Evolutionary conservation across 164 flowering plant genomes (phyloP).

Genomic region (Echeveria elegans): DNA sequence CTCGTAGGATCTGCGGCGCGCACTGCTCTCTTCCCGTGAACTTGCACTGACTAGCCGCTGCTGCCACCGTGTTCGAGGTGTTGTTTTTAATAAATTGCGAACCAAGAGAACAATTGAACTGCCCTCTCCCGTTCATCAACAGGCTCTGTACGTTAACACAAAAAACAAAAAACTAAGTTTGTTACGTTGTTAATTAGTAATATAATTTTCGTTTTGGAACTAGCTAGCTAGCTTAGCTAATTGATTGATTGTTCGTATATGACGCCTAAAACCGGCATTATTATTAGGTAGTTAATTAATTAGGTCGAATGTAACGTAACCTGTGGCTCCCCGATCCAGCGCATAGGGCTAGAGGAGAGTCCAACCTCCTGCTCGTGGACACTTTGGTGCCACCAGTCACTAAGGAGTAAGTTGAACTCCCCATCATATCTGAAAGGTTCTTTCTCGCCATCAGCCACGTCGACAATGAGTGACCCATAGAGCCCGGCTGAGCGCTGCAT

Average conservation of each 20-base stretch:
- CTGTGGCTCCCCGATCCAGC: constrained; percentile 92
- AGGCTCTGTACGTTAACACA: constrained; percentile 37
- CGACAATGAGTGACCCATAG: constrained; percentile 76
- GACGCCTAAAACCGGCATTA: too few species aligned
- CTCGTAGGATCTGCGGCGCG: constrained; percentile 48
- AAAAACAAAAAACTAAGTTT: neutral
- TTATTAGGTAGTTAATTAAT: too few species aligned
- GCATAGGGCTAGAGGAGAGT: constrained; percentile 60
- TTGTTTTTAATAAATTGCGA: constrained; percentile 30
- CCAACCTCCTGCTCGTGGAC: constrained; percentile 42
- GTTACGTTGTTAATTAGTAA: neutral
- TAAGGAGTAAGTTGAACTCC: constrained; percentile 53
- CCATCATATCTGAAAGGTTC: constrained; percentile 79
- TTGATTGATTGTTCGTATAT: too few species aligned
- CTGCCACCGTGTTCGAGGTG: too few species aligned
- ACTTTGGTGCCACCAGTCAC: constrained; percentile 84
- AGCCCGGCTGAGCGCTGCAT: constrained; percentile 92
- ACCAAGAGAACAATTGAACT: constrained; percentile 70
- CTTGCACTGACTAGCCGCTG: constrained; percentile 27
- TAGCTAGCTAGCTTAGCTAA: too few species aligned
- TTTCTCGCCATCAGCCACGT: constrained; percentile 47
- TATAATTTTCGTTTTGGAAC: too few species aligned
- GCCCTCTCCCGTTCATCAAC: constrained; percentile 80
- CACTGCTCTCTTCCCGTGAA: constrained; percentile 39
- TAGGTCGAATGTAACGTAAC: constrained; percentile 17